Evolutionary conservation across 306 rosid species (phyloP), one percentile per base, ranked within the genome.

Genomic region (Lathyrus aphaca): DNA sequence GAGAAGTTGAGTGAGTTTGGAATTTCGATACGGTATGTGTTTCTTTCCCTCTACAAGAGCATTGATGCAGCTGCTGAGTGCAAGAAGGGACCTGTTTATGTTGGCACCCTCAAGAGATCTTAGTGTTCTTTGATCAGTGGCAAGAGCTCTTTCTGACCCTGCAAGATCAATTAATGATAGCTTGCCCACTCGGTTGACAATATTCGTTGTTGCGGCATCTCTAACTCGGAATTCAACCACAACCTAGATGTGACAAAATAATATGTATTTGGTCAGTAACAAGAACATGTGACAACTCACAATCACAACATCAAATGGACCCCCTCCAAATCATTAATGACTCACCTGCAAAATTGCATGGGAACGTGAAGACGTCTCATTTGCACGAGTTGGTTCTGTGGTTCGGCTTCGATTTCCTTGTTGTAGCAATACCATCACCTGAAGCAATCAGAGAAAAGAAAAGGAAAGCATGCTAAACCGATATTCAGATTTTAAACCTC

Each of bases 101-200:
- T 89, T 94, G 60, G 99, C 99, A 63, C 99, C 99, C 75, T 94
- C 99, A 0, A 94, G 90, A 71, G 99, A 94, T 80, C 97, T 82
- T 53, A 84, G 74, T 49, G 99, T 94, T 77, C 99, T 88, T 72
- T 91, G 96, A 81, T 94, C 97, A 0, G 96, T 94, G 64, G 96
- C 99, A 73, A 91, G 92, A 44, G 99, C 96, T 82, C 98, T 94
- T 83, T 94, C 98, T 16, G 98, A 94, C 62, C 98, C 97, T 8
- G 98, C 98, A 74, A 94, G 97, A 84, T 94, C 97, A 73, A 94
- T 88, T 50, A 94, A 67, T 16, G 98, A 94, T 66, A 94, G 97
- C 85, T 94, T 94, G 32, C 98, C 98, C 39, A 87, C 85, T 57
- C 94, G 85, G 71, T 80, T 88, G 25, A 85, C 67, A 11, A 88